These are phyloP conservation scores for Amanita polypyramis DNA, from an alignment of 768 basidiomycete species.

Conservation along the genomic window DNA sequence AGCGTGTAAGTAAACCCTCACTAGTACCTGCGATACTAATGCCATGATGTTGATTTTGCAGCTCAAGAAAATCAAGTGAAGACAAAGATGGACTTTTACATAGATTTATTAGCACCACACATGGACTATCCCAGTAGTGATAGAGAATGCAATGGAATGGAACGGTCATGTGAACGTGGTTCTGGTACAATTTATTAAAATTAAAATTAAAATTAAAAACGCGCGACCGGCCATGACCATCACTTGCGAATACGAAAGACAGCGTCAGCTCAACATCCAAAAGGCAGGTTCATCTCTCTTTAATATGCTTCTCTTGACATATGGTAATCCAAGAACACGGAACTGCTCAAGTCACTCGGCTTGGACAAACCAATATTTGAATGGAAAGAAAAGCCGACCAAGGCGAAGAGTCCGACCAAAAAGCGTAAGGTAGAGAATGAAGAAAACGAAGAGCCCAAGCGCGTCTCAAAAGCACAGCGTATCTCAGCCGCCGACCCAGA, in stretches of 20 bases:
- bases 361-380: conserved; percentile 39
- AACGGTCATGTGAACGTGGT: not conserved
- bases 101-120: not conserved
- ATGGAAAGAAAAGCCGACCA: conserved; percentile 30
- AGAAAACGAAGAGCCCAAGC: conserved; percentile 8
- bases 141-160: too few species aligned
- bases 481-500: conserved; percentile 13
- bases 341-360: conserved; percentile 29
- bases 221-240: conserved; percentile 7
- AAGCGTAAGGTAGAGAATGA: conserved; percentile 28
- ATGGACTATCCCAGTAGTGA: not conserved
- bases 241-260: conserved; percentile 24
- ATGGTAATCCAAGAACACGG: conserved; percentile 25
- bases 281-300: conserved; percentile 13
- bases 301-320: not conserved
- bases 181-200: not conserved
- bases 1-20: conserved; percentile 43
- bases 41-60: conserved; percentile 16
- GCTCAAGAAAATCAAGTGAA: conserved; percentile 59
- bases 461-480: conserved; percentile 21
- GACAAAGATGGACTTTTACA: not conserved
- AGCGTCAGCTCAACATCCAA: conserved; percentile 24
- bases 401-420: conserved; percentile 19
- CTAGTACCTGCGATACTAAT: not conserved
- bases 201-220: not conserved